A percentile compares a stretch with the other conserved stretches of the same genome.
phyloP scores from a whole-genome alignment of 78 protist species.

The Dictyostelium firmibasis region DNA sequence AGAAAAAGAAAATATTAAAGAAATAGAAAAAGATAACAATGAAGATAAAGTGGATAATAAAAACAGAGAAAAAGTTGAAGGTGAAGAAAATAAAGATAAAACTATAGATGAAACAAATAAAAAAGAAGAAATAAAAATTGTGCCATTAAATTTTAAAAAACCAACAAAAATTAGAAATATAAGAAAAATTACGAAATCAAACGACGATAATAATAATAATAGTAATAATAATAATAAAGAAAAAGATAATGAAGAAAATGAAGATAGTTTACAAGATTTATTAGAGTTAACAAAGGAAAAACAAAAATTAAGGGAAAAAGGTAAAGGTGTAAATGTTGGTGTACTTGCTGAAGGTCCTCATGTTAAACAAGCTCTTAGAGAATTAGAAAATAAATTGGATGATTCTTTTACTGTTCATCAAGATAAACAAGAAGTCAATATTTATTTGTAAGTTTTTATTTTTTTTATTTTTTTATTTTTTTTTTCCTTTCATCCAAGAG shows the following conservation, averaged over 20 bases:
- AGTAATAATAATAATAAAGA: neutral
- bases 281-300: constrained; percentile 66
- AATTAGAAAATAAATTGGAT: constrained; percentile 47
- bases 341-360: constrained; percentile 64
- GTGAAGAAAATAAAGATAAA: neutral
- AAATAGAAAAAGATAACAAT: neutral
- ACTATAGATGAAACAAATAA: too few relatives aligned
- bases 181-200: neutral
- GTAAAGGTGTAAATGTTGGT: constrained; percentile 68
- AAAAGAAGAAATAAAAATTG: neutral
- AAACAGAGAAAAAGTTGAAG: neutral
- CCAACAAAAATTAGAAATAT: neutral
- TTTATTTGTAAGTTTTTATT: constrained; percentile 10
- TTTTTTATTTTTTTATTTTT: neutral
- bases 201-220: neutral
- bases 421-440: constrained; percentile 30
- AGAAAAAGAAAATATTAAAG: too few relatives aligned
- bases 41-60: neutral
- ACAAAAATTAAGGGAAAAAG: constrained; percentile 68
- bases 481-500: too few relatives aligned
- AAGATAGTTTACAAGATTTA: neutral
- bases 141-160: neutral
- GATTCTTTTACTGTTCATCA: constrained; percentile 32
- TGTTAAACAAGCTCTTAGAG: constrained; percentile 15
- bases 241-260: neutral